Percentiles rank a stretch among this genome's conserved stretches.
Conservation (phyloP, 306 rosid genomes). For the Begonia fuchsioides region DNA sequence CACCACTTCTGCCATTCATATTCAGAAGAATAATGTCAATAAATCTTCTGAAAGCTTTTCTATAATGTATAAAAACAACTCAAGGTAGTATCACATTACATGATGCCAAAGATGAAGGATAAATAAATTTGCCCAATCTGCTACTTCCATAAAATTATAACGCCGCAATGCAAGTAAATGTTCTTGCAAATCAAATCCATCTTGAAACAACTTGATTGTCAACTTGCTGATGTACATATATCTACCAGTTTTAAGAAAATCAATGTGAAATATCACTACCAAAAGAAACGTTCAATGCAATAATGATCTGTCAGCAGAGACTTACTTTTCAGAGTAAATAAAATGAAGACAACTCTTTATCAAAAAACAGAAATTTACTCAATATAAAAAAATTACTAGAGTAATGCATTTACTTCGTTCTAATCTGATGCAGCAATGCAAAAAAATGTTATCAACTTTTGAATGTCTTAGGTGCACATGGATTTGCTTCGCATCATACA, state of each 20-base stretch:
- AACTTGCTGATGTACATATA: constrained; percentile 83
- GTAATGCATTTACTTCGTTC: no score
- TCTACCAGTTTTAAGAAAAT: constrained; percentile 46
- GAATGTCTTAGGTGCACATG: no score
- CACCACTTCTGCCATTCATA: constrained; percentile 65
- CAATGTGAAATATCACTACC: constrained; percentile 8
- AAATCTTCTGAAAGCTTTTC: no score
- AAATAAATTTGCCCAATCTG: constrained; percentile 97
- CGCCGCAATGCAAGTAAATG: constrained; percentile 79
- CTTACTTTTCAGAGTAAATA: no score
- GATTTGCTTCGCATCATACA: no score
- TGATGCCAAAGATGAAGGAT: constrained; percentile 78
- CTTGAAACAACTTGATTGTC: constrained; percentile 74
- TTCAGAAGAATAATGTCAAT: no score
- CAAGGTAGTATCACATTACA: constrained; percentile 47
- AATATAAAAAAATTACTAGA: no score
- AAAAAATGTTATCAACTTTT: no score
- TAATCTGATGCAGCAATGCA: no score
- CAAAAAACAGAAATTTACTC: no score
- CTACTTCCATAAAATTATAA: constrained; percentile 85
- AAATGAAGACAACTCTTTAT: no score
- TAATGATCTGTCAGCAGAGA: no score
- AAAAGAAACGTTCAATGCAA: constrained; percentile 3
- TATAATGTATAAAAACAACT: constrained; percentile 1
- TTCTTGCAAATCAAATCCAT: constrained; percentile 73